Base-by-base conservation (phyloP, 768 basidiomycete genomes). In the Lactarius hatsudake region DNA sequence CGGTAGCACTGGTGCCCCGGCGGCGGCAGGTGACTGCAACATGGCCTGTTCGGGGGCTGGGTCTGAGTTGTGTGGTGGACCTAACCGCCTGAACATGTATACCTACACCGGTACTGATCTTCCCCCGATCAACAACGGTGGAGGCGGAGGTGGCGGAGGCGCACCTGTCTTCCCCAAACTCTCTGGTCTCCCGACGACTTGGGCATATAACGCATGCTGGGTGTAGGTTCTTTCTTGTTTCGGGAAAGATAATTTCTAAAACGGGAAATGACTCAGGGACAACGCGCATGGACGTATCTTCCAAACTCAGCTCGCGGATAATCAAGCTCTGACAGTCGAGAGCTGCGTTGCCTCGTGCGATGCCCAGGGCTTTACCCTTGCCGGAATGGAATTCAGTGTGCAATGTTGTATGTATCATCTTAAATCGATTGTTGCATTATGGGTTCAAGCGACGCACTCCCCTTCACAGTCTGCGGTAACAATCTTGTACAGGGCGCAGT, bases 41-140 rank as follows among this genome's bases (percentile, higher is more conserved):
- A 90, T 90, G 88, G 69, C 79, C 32, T 92, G 90, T 73, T 76
- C 75, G 3, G 90, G 89, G 15, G 86, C 88, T 65, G 76, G 75
- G 48, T 79, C 85, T 0, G 86, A 91, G 72, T 86, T 86, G 66
- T 93, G 91, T 69, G 91, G 91, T 26, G 91, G 90, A 40, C 87
- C 90, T 0, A 81, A 87, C 72, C 78, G 84, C 54, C 78, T 91
- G 26, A 88, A 84, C 62, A 75, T 87, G 3, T 91, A 89, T 75
- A 88, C 90, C 74, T 90, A 84, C 69, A 90, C 88, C 48, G 88
- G 87, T 0, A 83, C 81, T 0, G 78, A 86, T 28, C 82, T 85
- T 68, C 72, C 75, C 1, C 58, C 71, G 1, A 53, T 59, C n/a
- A 51, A 65, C 3, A 45, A 74, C 18, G 75, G 73, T 20, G 79